These are phyloP conservation scores for Leccinum pachyderme DNA, from an alignment of 1,284 basidiomycete species.

Conservation along the genomic window DNA sequence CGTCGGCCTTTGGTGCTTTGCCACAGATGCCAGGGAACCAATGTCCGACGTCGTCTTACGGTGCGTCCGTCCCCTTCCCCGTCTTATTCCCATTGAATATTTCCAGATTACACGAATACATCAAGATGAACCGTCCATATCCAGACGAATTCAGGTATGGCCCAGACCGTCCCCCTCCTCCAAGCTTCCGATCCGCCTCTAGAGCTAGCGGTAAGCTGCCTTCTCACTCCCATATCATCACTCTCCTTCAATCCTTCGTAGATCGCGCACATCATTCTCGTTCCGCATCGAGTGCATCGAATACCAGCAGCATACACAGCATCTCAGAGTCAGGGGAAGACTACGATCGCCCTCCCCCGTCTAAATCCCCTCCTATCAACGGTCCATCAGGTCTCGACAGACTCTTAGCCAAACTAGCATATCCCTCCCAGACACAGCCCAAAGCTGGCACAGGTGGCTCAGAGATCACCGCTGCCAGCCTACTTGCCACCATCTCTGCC, in stretches of 20 bases:
- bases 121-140: constrained; percentile 62
- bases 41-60: constrained; percentile 67
- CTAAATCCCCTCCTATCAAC: constrained; percentile 15
- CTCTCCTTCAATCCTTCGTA: constrained; percentile 17
- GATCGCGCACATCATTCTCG: constrained; percentile 28
- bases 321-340: constrained; percentile 35
- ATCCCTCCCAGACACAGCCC: constrained; percentile 18
- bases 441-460: constrained; percentile 18
- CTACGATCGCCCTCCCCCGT: constrained; percentile 10
- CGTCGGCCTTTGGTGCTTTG: constrained; percentile 78
- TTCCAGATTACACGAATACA: constrained; percentile 57
- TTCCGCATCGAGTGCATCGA: constrained; percentile 33
- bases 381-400: constrained; percentile 55
- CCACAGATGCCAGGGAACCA: constrained; percentile 66
- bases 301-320: constrained; percentile 35
- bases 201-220: constrained; percentile 30
- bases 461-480: constrained; percentile 29
- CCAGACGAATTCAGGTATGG: constrained; percentile 69
- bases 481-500: constrained; percentile 25
- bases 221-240: neutral
- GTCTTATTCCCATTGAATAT: neutral
- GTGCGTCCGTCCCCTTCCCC: constrained; percentile 35
- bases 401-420: constrained; percentile 55
- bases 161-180: constrained; percentile 57
- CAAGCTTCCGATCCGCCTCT: constrained; percentile 32